Evolutionary conservation across 208 protist species (phyloP), one percentile per base, ranked within the genome.

Genomic region (Acanthamoeba sp.): DNA sequence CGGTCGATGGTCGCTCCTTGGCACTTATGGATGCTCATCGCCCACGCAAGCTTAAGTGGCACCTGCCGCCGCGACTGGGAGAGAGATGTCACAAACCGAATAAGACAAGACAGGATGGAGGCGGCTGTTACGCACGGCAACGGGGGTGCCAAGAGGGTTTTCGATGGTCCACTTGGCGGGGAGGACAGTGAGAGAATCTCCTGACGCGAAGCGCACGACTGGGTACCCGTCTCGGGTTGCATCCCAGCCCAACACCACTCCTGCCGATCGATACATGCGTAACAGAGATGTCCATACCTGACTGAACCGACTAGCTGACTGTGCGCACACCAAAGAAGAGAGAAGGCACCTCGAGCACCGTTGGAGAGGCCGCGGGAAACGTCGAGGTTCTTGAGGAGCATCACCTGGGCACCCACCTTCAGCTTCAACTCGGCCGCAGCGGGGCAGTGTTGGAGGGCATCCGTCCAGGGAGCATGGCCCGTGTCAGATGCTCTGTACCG

Each of bases 11-110:
- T 96, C 97, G 99, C 98, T 36, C 99, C 99, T 95, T 99, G 99
- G 78, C 97, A 97, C 93, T 99, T 99, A 96, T 99, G 98, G 78
- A 99, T 98, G 14, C 98, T 99, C 69, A 99, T 97, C 42, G 98
- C 98, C 96, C 98, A 99, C 42, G 98, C 98, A 5, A 99, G 97
- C 24, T 97, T 97, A 1, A 99, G 96, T 45, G 99, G 99, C 22
- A 99, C 55, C 90, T 97, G 96, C 57, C 85, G 50, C 32, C 85
- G 85, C 10, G 85, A 45, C 85, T 91, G 45, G n/a, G n/a, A n/a
- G n/a, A n/a, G n/a, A n/a, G n/a, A n/a, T n/a, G n/a, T n/a, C n/a
- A n/a, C n/a, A n/a, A n/a, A n/a, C n/a, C n/a, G n/a, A n/a, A n/a
- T n/a, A n/a, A n/a, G n/a, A n/a, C n/a, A n/a, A n/a, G n/a, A n/a